These are phyloP conservation scores for Rachicladosporium sp. DNA, from an alignment of 2,329 filamentous ascomycete genomes.

Conservation along the genomic window DNA sequence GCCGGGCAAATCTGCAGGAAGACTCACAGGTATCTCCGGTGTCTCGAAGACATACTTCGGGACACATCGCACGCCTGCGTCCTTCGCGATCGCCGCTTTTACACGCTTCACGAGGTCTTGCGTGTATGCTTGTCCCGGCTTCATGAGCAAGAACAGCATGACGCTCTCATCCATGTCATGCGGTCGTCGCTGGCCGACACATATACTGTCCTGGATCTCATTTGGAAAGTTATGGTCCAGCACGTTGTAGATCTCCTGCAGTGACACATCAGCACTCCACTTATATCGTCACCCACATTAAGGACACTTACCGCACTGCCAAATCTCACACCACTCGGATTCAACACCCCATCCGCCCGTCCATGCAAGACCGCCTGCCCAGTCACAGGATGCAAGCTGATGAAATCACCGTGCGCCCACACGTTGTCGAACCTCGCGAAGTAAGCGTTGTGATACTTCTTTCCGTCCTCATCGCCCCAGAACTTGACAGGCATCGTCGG, in stretches of 20 bases:
- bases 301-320: constrained; percentile 42
- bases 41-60: constrained; percentile 70
- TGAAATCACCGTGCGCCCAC: constrained; percentile 78
- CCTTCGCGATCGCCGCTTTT: constrained; percentile 51
- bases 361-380: constrained; percentile 55
- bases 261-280: too few relatives aligned
- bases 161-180: constrained; percentile 46
- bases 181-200: constrained; percentile 62
- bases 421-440: constrained; percentile 42
- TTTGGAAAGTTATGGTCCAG: constrained; percentile 54
- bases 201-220: constrained; percentile 58
- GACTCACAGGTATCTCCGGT: constrained; percentile 63
- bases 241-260: constrained; percentile 59
- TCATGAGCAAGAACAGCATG: constrained; percentile 48
- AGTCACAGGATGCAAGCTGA: constrained; percentile 56
- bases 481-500: constrained; percentile 57
- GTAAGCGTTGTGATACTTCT: constrained; percentile 35
- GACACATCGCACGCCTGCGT: constrained; percentile 61
- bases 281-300: too few relatives aligned
- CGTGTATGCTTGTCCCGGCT: constrained; percentile 45
- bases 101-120: constrained; percentile 44
- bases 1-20: background rate
- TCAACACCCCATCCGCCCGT: constrained; percentile 65
- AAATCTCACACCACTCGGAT: constrained; percentile 67
- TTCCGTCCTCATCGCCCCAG: constrained; percentile 29